These are phyloP conservation scores for Calonectria henricotiae DNA, from an alignment of 2,329 filamentous ascomycete species.

Conservation along the genomic window DNA sequence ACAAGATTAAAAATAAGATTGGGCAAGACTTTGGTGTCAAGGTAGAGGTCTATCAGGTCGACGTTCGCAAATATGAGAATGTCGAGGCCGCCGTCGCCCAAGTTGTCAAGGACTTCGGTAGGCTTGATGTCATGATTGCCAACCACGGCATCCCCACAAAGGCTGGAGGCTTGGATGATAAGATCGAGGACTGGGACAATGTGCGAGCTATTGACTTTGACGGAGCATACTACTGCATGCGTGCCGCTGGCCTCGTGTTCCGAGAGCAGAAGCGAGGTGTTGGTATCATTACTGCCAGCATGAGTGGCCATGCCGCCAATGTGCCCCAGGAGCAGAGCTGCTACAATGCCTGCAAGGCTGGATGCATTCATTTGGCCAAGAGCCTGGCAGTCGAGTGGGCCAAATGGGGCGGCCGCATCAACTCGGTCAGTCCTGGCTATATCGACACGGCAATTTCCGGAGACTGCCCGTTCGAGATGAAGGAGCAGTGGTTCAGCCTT, in stretches of 20 bases:
- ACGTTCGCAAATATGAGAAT: slow-evolving; percentile 40
- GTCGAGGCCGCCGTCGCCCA: slow-evolving; percentile 54
- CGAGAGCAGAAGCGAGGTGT: slow-evolving; percentile 57
- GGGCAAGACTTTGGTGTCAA: slow-evolving; percentile 41
- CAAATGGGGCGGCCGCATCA: slow-evolving; percentile 61
- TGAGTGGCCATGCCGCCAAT: slow-evolving; percentile 58
- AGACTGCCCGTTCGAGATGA: slow-evolving; percentile 56
- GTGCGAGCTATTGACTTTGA: slow-evolving; percentile 55
- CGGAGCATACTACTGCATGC: slow-evolving; percentile 56
- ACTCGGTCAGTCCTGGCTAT: slow-evolving; percentile 60
- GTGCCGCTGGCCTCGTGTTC: slow-evolving; percentile 56
- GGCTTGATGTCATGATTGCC: slow-evolving; percentile 57
- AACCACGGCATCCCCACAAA: slow-evolving; percentile 57
- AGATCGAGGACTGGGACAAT: slow-evolving; percentile 52
- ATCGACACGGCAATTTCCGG: slow-evolving; percentile 58
- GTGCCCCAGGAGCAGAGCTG: slow-evolving; percentile 61
- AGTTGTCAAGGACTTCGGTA: slow-evolving; percentile 55
- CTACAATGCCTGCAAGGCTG: slow-evolving; percentile 65
- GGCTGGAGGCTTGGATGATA: slow-evolving; percentile 54
- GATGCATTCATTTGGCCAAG: slow-evolving; percentile 61
- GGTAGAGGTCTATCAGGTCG: slow-evolving; percentile 43
- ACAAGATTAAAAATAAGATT: slow-evolving; percentile 38
- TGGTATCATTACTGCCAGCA: slow-evolving; percentile 57
- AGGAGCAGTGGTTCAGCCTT: slow-evolving; percentile 56
- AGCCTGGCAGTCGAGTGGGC: slow-evolving; percentile 64